A percentile compares a stretch with the other conserved stretches of the same genome.
These are phyloP conservation scores for Prosopis cineraria DNA, from an alignment of 306 rosid species.

Conservation along the genomic window DNA sequence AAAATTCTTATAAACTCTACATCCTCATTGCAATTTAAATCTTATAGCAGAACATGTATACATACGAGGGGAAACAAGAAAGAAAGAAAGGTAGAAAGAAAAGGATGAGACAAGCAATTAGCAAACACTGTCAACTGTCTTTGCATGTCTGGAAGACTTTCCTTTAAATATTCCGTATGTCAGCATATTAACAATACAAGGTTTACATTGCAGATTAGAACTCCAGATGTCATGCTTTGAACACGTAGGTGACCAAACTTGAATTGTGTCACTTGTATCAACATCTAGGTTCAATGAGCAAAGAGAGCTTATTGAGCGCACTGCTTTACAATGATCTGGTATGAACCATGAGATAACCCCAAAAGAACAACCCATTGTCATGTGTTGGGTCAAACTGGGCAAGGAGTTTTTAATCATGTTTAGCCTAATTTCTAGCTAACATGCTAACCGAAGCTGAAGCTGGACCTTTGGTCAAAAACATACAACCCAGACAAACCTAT, in stretches of 20 bases:
- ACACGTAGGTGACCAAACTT: neutral
- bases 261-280: neutral
- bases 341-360: neutral
- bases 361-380: neutral
- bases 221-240: neutral
- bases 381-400: neutral
- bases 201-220: neutral
- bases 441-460: neutral
- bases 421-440: neutral
- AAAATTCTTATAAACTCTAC: neutral
- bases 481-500: neutral
- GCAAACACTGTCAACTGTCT: neutral
- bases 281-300: neutral
- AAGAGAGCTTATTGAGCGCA: neutral
- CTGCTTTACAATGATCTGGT: neutral
- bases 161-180: neutral
- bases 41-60: conserved; percentile 16
- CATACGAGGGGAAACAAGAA: neutral
- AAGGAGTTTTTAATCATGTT: neutral
- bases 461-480: neutral
- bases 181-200: neutral
- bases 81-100: neutral
- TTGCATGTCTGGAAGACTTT: neutral
- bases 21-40: neutral
- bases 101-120: neutral